Conservation (phyloP, 2,329 filamentous ascomycete species). For the Claviceps digitariae region DNA sequence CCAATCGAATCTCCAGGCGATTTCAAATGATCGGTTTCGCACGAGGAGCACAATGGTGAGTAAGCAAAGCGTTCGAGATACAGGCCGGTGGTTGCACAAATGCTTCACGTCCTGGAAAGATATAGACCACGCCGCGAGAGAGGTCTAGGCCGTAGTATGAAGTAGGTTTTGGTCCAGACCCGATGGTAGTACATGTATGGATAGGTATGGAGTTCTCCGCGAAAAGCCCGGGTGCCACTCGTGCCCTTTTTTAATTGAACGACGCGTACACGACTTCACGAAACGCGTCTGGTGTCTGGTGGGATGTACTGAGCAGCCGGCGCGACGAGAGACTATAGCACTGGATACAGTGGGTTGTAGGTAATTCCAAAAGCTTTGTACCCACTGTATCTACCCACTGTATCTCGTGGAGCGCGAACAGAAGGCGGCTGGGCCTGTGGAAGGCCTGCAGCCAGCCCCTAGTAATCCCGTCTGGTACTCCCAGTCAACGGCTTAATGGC, state of each 20-base stretch:
- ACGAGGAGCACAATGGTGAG: not conserved
- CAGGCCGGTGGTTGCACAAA: not conserved
- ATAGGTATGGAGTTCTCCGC: not conserved
- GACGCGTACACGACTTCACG: slow-evolving; percentile 8
- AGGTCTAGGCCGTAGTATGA: not conserved
- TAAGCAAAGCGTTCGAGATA: not conserved
- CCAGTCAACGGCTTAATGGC: no score
- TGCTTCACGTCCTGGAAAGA: not conserved
- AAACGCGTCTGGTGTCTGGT: not conserved
- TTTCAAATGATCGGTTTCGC: not conserved
- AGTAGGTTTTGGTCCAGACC: no score
- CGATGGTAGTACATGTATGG: not conserved
- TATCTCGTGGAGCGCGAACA: no score
- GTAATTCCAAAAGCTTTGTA: no score
- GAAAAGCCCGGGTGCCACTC: not conserved
- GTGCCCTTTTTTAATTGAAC: not conserved
- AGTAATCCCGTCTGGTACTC: no score
- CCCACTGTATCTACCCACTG: no score
- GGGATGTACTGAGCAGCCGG: not conserved
- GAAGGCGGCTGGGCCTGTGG: no score
- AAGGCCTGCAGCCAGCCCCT: no score
- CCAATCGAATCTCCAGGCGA: not conserved
- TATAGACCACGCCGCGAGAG: not conserved
- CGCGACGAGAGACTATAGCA: not conserved
- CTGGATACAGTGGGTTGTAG: no score